Conservation (phyloP, 768 basidiomycete species). For the Pleurotus tuber-regium region DNA sequence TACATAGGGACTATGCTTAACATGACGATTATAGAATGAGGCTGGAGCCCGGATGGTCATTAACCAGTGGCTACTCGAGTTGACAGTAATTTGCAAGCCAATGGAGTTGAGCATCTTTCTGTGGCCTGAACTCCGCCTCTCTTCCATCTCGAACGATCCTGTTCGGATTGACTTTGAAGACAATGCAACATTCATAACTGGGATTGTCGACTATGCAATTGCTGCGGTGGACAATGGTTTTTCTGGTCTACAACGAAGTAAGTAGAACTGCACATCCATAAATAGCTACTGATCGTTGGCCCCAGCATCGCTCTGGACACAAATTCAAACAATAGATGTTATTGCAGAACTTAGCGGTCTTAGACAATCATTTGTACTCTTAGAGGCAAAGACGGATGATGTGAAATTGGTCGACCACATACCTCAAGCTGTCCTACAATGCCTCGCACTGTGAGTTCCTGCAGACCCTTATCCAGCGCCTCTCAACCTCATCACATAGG, state of each 20-base stretch:
- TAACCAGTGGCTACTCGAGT: not conserved
- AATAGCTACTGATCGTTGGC: too few relatives aligned
- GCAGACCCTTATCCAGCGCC: not conserved
- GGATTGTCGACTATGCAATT: not conserved
- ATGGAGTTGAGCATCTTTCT: not conserved
- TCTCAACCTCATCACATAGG: too few relatives aligned
- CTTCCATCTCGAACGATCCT: not conserved
- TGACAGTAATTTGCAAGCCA: not conserved
- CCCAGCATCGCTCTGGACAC: not conserved
- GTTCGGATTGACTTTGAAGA: not conserved
- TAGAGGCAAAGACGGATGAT: not conserved
- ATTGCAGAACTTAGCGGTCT: not conserved
- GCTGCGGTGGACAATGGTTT: not conserved
- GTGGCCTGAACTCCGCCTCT: not conserved
- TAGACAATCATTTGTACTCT: not conserved
- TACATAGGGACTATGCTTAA: too few relatives aligned
- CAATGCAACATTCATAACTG: not conserved
- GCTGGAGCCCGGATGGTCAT: not conserved
- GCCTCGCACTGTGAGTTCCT: not conserved
- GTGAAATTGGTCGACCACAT: not conserved
- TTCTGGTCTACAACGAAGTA: too few relatives aligned
- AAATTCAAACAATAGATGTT: not conserved
- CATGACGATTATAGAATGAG: conserved; percentile 3
- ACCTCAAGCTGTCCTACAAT: not conserved
- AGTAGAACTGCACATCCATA: too few relatives aligned